Base-by-base conservation (phyloP, 768 basidiomycete species). In the Fistulinella prunicolor region DNA sequence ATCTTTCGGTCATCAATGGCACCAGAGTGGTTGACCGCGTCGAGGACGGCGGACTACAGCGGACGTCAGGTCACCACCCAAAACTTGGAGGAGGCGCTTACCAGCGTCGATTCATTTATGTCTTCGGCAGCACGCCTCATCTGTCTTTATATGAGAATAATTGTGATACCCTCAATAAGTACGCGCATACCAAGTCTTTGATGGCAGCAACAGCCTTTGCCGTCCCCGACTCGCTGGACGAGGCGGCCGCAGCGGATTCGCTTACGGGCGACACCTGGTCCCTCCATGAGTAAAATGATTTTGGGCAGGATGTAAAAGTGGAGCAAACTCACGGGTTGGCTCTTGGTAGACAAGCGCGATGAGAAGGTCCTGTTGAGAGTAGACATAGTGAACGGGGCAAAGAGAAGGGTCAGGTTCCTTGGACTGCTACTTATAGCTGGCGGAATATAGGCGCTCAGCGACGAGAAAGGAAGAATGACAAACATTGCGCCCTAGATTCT, bases 1-100 rank as follows among this genome's bases (percentile, higher is more conserved):
- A 89, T 74, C 65, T 89, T 86, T 44, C 89, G 76, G 59, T 93
- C 89, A 66, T 93, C 86, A 19, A 90, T 69, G 8, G 79, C 71
- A 42, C 81, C 81, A 10, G 71, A 69, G 59, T 90, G 76, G 29
- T 71, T 71, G 35, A 89, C 58, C 2, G 72, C 64, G 59, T 91
- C 86, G n/a, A 86, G 65, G 8, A 80, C 65, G 3, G 83, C 72
- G 6, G 79, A 63, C 87, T 89, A 40, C 12, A 39, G 43, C 14
- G 28, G 7, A 38, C 12, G 17, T 46, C 2, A 14, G 23, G 29
- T 20, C 19, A 36, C 7, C 20, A 21, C 16, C 14, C 1, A 20
- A 24, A 14, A 14, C 17, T n/a, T 5, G 2, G 1, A 9, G 6
- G 3, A 20, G 3, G 4, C 0, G 58, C 63, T 48, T 7, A 67